Evolutionary conservation across 2,329 filamentous ascomycete species (phyloP).

Genomic region (Trichophyton verrucosum): DNA sequence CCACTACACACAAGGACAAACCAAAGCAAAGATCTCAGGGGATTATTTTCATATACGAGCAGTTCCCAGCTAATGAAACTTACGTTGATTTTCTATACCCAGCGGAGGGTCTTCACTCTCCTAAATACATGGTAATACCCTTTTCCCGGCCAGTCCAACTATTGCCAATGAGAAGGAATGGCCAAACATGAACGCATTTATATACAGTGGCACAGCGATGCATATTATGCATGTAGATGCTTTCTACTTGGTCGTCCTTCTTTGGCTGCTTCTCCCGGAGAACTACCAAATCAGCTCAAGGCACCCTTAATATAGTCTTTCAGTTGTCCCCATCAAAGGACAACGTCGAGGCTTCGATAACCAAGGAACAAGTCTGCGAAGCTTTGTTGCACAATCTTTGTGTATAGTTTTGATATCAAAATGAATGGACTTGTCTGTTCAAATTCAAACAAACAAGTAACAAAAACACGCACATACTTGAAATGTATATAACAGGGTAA

Average conservation of each 20-base stretch:
- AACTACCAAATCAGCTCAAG: neutral
- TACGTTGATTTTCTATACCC: neutral
- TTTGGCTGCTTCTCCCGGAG: neutral
- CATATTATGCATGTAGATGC: no score
- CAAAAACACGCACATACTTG: neutral
- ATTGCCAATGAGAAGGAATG: no score
- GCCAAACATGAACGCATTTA: no score
- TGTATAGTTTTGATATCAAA: neutral
- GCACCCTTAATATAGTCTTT: neutral
- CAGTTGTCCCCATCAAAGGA: neutral
- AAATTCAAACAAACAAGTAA: neutral
- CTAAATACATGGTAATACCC: neutral
- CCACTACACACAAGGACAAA: neutral
- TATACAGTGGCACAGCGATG: no score
- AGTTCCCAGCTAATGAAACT: neutral
- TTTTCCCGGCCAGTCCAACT: neutral
- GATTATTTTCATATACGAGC: neutral
- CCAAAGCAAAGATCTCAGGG: neutral
- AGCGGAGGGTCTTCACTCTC: neutral
- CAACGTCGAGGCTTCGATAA: neutral
- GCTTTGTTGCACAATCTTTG: neutral
- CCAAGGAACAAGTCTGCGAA: neutral
- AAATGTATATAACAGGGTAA: neutral
- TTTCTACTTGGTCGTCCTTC: no score
- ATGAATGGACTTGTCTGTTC: neutral